phyloP scores from a whole-genome alignment of 169 alveolate species.

The Eimeria falciformis region DNA sequence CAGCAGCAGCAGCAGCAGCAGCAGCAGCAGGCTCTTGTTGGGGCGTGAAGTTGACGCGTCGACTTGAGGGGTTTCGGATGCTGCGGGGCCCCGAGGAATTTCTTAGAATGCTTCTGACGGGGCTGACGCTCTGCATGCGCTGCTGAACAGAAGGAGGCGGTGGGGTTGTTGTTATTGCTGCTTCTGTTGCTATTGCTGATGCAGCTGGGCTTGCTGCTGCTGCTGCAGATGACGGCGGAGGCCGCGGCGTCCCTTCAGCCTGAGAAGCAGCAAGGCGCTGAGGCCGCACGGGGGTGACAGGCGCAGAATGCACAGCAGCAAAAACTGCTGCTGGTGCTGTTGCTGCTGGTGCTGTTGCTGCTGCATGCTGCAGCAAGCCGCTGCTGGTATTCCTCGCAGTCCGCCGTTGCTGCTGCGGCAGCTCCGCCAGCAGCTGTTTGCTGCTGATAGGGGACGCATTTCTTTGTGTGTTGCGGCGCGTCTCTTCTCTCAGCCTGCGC shows the following conservation, averaged over 20 bases:
- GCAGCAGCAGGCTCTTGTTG: neutral
- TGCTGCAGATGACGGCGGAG: neutral
- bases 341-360: slow-evolving; percentile 9
- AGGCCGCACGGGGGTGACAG: slow-evolving; percentile 34
- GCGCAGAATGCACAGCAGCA: too few relatives aligned
- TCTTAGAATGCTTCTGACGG: slow-evolving; percentile 61
- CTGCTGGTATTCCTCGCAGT: slow-evolving; percentile 38
- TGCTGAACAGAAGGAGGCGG: neutral
- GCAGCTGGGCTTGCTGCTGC: slow-evolving; percentile 9
- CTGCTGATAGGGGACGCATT: slow-evolving; percentile 61
- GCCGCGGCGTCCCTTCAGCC: slow-evolving; percentile 25
- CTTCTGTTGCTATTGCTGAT: neutral
- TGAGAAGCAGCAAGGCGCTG: neutral
- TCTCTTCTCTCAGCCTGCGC: slow-evolving; percentile 49
- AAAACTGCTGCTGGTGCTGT: neutral
- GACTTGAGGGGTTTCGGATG: slow-evolving; percentile 20
- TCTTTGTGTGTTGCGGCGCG: slow-evolving; percentile 55
- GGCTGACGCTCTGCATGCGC: neutral
- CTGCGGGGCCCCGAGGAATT: slow-evolving; percentile 31
- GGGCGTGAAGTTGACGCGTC: slow-evolving; percentile 61
- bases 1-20: neutral
- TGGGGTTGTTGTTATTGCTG: slow-evolving; percentile 28
- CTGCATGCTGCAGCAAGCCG: neutral
- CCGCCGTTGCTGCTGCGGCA: slow-evolving; percentile 17
- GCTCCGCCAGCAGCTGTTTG: slow-evolving; percentile 17